Evolutionary conservation across 2,329 filamentous ascomycete species (phyloP).

Genomic region (Macrophomina pseudophaseolina): DNA sequence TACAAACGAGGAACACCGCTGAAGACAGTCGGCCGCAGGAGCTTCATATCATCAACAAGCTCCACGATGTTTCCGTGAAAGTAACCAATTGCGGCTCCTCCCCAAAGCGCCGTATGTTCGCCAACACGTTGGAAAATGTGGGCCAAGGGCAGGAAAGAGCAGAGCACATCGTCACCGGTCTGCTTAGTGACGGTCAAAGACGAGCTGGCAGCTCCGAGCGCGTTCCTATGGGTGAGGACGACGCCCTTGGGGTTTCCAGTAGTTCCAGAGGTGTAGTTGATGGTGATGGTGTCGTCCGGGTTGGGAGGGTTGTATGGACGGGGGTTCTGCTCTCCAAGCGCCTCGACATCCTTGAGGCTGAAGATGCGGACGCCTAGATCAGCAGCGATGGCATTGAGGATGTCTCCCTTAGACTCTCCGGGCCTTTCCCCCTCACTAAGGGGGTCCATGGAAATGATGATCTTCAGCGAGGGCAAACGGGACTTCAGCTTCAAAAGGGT

Average conservation of each 20-base stretch:
- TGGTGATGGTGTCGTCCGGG: conserved; percentile 80
- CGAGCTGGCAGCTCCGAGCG: conserved; percentile 72
- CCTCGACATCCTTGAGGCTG: conserved; percentile 80
- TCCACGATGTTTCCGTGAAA: conserved; percentile 91
- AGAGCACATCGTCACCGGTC: conserved; percentile 66
- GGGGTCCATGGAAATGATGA: conserved; percentile 86
- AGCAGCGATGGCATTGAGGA: conserved; percentile 76
- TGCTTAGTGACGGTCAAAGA: conserved; percentile 61
- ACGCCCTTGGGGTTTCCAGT: conserved; percentile 85
- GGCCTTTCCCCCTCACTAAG: conserved; percentile 78
- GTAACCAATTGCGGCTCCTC: conserved; percentile 80
- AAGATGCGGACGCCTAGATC: conserved; percentile 79
- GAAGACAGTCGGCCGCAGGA: conserved; percentile 81
- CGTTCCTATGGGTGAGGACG: conserved; percentile 79
- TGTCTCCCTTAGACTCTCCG: conserved; percentile 76
- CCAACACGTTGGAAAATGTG: conserved; percentile 90
- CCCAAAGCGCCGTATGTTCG: conserved; percentile 75
- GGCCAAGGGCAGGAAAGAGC: conserved; percentile 90
- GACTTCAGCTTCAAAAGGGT: conserved; percentile 79
- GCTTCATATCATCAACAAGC: conserved; percentile 88
- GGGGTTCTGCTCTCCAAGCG: conserved; percentile 73
- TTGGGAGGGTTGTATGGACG: conserved; percentile 73
- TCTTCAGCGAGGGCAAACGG: conserved; percentile 78
- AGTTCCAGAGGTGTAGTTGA: conserved; percentile 89
- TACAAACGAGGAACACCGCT: conserved; percentile 89